A percentile compares a stretch with the other conserved stretches of the same genome.
These are phyloP conservation scores for Talaromyces wortmannii DNA, from an alignment of 495 filamentous ascomycete species.

Conservation along the genomic window DNA sequence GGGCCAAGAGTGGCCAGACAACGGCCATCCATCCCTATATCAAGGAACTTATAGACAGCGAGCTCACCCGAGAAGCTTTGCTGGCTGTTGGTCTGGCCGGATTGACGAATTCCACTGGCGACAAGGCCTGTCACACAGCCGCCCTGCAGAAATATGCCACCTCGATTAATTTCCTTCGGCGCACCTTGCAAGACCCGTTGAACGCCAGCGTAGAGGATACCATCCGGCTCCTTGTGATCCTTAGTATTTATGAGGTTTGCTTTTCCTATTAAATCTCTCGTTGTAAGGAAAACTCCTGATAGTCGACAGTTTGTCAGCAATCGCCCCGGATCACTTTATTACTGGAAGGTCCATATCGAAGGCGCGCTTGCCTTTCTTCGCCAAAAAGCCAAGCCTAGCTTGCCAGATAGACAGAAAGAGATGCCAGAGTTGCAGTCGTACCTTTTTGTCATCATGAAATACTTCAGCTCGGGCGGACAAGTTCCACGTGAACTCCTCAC, in stretches of 20 bases:
- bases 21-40: neutral
- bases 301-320: constrained; percentile 17
- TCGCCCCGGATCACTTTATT: constrained; percentile 6
- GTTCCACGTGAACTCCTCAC: constrained; percentile 6
- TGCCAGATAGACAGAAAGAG: constrained; percentile 1
- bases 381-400: constrained; percentile 4
- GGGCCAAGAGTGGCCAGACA: neutral
- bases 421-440: constrained; percentile 14
- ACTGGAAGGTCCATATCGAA: constrained; percentile 15
- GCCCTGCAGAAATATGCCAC: constrained; percentile 15
- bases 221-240: constrained; percentile 52
- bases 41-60: neutral
- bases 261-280: neutral
- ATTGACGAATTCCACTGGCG: constrained; percentile 15
- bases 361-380: constrained; percentile 14
- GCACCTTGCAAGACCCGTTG: constrained; percentile 41
- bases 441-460: constrained; percentile 14
- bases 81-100: constrained; percentile 18
- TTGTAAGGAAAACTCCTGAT: neutral
- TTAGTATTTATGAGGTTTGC: constrained; percentile 41
- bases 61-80: constrained; percentile 11
- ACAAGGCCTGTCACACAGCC: constrained; percentile 9
- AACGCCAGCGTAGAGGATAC: constrained; percentile 55
- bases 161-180: constrained; percentile 10
- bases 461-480: constrained; percentile 7